Base-by-base conservation (phyloP, 164 flowering plant species). In the Nelumbo lutea region DNA sequence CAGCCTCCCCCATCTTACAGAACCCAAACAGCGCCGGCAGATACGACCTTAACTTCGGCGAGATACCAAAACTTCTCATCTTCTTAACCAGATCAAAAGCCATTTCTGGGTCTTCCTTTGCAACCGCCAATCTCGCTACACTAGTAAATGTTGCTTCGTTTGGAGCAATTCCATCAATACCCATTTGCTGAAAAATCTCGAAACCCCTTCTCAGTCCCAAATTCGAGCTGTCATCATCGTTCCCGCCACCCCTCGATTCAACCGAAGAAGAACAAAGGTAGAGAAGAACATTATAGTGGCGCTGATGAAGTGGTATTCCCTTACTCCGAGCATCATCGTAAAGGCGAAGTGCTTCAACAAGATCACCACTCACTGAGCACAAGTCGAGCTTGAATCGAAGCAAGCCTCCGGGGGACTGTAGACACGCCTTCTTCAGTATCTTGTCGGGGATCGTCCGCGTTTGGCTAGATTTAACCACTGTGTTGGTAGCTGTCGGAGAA, bases 91-190 rank as follows among this genome's bases (percentile, higher is more conserved):
- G 76, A 65, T 83, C 85, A 77, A 96, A 96, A 43, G 99, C 99
- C 93, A 85, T 75, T 63, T 85, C 91, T 9, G 94, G 95, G 72
- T 93, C 96, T 62, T 85, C 90, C 71, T 61, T 79, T 0, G 82
- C 84, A 11, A 83, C 85, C 86, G 91, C 95, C 65, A 89, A 71
- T 67, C 95, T 83, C 1, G 90, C 89, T 2, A 70, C 70, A 73
- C 76, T 88, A 0, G 99, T 96, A 76, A 90, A 93, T 1, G 99
- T 90, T 38, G 99, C 97, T 79, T 93, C 90, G 65, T 87, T 86
- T 2, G 89, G 87, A 15, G 61, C 74, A 73, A 89, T 81, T 27
- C 79, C 71, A 60, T 83, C 84, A 42, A 46, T 40, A 13, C 65
- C 70, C 95, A 89, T 89, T 65, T 83, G 83, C 75, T 68, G 72